Evolutionary conservation across 345 rosid genomes (phyloP).

Genomic region (Mercurialis annua): DNA sequence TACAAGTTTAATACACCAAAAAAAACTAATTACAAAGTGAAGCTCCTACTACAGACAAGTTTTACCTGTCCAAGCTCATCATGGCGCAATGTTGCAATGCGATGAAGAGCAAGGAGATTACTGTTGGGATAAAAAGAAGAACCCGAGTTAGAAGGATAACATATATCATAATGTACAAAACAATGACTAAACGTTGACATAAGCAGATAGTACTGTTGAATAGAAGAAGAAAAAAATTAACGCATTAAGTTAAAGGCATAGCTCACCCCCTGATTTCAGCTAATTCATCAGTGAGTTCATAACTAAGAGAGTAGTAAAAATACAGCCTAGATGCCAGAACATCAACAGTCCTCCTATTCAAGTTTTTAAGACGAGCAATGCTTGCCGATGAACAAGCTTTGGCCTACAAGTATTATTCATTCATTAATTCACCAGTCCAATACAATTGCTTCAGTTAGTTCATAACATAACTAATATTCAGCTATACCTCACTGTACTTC

Average conservation of each 20-base stretch:
- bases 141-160: constrained; percentile 9
- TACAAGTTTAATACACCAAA: constrained; percentile 19
- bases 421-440: neutral
- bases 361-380: constrained; percentile 59
- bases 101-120: constrained; percentile 73
- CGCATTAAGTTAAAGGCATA: neutral
- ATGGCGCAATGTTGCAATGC: constrained; percentile 79
- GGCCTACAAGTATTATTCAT: constrained; percentile 42
- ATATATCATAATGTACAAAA: neutral
- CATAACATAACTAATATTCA: neutral
- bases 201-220: neutral
- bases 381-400: constrained; percentile 85
- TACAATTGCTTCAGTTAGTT: too few species aligned
- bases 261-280: constrained; percentile 81
- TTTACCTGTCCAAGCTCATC: constrained; percentile 90
- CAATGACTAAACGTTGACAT: neutral
- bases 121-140: constrained; percentile 34
- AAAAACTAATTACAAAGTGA: neutral
- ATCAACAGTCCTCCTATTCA: constrained; percentile 77
- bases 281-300: constrained; percentile 73
- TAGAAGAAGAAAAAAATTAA: neutral
- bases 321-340: constrained; percentile 76
- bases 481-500: constrained; percentile 56
- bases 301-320: constrained; percentile 72
- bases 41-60: constrained; percentile 2